Evolutionary conservation across 805 yeast genomes (phyloP).

Genomic region (Grigorovia humatica): DNA sequence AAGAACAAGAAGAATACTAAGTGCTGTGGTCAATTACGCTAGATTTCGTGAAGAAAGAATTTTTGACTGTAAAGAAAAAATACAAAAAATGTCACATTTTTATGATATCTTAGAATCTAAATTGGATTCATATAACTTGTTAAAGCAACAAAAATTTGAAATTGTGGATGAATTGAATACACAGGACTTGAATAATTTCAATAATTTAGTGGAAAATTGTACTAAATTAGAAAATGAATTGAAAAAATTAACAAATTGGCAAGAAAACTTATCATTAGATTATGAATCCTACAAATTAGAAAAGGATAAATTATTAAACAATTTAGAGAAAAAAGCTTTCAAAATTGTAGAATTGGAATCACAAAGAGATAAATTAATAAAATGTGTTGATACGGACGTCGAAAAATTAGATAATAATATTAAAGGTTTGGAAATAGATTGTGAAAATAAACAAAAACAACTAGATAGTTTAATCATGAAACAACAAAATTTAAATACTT

Average conservation of each 20-base stretch:
- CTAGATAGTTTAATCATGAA: slow-evolving; percentile 36
- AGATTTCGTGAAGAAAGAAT: slow-evolving; percentile 71
- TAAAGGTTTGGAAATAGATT: slow-evolving; percentile 36
- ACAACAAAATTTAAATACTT: slow-evolving; percentile 39
- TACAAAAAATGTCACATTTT: slow-evolving; percentile 42
- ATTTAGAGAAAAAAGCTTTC: slow-evolving; percentile 51
- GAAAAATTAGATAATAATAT: slow-evolving; percentile 43
- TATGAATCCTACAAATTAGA: slow-evolving; percentile 55
- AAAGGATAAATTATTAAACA: slow-evolving; percentile 46
- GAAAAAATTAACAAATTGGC: slow-evolving; percentile 47
- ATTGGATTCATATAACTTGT: slow-evolving; percentile 31
- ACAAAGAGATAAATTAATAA: slow-evolving; percentile 48
- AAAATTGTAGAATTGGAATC: slow-evolving; percentile 45
- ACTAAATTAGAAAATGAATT: slow-evolving; percentile 50
- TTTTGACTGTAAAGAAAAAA: slow-evolving; percentile 55
- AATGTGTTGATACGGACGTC: slow-evolving; percentile 53
- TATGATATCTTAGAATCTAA: slow-evolving; percentile 37
- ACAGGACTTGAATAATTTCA: slow-evolving; percentile 22
- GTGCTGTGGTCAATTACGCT: slow-evolving; percentile 81
- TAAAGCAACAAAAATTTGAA: slow-evolving; percentile 29
- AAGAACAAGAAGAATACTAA: slow-evolving; percentile 53
- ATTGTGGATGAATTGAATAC: slow-evolving; percentile 24
- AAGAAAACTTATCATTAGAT: slow-evolving; percentile 51
- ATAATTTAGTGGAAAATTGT: slow-evolving; percentile 40
- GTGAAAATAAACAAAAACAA: slow-evolving; percentile 32